Evolutionary conservation across 768 basidiomycete genomes (phyloP), one percentile per base, ranked within the genome.

Genomic region (Rhodotorula diobovata): DNA sequence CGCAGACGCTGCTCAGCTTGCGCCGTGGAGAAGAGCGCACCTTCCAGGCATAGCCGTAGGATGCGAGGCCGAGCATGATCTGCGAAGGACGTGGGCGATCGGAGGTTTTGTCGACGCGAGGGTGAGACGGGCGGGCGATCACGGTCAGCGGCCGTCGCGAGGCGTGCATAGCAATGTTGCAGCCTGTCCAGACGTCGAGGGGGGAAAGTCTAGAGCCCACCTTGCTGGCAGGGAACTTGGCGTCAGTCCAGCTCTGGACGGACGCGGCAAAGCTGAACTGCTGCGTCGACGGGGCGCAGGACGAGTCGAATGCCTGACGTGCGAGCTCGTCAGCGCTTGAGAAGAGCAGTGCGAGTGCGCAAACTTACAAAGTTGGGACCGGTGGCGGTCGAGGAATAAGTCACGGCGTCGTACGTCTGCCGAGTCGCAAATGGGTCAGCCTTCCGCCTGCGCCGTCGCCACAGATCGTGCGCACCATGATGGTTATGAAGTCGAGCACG

Each of bases 151-250:
- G n/a, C n/a, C n/a, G n/a, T n/a, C n/a, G n/a, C n/a, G n/a, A n/a
- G n/a, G 41, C 41, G 41, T 41, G 41, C 41, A 41, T 41, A 16
- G 10, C 11, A 10, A 18, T 11, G 43, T 43, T 18, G 11, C 43
- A 18, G 10, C 43, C 45, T 23, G 21, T 46, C 5, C 5, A 4
- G 18, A 46, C 18, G 15, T 46, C 18, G 2, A 43, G 10, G 23
- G 32, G 18, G 34, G 14, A 21, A 25, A 32, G n/a, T 18, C 10
- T 4, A 48, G 46, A 28, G 48, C 63, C 16, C 32, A 58, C 64
- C 64, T 66, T 66, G 21, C 66, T 41, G 2, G 70, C 70, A 10
- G 70, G 70, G 37, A 71, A 71, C 54, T 66, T 66, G 51, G 70
- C 70, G 18, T 61, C 54, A 23, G 65, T 71, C 70, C 70, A 71